Evolutionary conservation across 2,329 filamentous ascomycete species (phyloP).

Genomic region (Botrytis porri): DNA sequence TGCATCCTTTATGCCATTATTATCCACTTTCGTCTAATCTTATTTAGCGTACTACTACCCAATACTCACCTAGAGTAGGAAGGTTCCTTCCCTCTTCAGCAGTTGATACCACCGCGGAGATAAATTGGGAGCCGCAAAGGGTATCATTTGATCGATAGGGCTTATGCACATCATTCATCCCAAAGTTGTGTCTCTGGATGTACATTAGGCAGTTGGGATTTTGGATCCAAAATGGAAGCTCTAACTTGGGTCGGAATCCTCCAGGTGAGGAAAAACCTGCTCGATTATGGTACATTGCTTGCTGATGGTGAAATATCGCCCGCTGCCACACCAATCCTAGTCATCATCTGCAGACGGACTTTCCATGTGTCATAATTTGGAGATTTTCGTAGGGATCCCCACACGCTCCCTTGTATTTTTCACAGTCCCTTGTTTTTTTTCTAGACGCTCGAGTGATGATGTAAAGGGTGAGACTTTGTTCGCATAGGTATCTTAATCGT

Average conservation of each 20-base stretch:
- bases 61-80: neutral
- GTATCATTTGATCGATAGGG: slow-evolving; percentile 3
- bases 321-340: neutral
- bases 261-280: too few relatives aligned
- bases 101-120: neutral
- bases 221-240: neutral
- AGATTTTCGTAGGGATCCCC: slow-evolving; percentile 2
- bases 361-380: slow-evolving; percentile 10
- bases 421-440: neutral
- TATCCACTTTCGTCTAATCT: neutral
- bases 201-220: neutral
- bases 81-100: neutral
- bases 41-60: neutral
- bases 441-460: neutral
- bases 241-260: neutral
- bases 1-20: neutral
- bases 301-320: neutral
- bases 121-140: neutral
- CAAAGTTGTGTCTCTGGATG: neutral
- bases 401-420: neutral
- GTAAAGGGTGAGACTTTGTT: neutral
- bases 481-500: neutral
- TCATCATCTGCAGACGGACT: neutral
- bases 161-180: slow-evolving; percentile 16
- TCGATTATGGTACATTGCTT: neutral